Evolutionary conservation across 768 basidiomycete species (phyloP), one percentile per base, ranked within the genome.

Genomic region (Hericium rajendrae): DNA sequence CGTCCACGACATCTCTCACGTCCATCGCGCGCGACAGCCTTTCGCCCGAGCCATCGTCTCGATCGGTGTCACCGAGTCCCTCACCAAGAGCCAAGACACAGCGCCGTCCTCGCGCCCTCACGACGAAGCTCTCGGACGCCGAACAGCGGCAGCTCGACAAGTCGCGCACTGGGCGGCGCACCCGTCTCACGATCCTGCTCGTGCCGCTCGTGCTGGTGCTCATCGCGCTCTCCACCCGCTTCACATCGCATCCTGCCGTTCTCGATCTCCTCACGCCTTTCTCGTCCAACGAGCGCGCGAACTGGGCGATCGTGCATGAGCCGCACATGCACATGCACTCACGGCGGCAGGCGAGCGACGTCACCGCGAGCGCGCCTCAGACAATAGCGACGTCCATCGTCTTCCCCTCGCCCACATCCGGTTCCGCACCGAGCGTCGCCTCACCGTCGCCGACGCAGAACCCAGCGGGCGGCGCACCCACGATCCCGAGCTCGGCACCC

Each of bases 161-260:
- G 69, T 75, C 71, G 58, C 72, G 71, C 49, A 74, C 68, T 37
- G 76, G 73, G 46, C 74, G 79, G 22, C 69, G 74, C 53, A 72
- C 74, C 54, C 70, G 71, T 65, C 80, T 77, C 78, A 73, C 79
- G 1, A 75, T 83, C 55, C 55, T 87, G 43, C 60, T 83, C 38
- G 73, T 85, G 2, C 86, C 86, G 2, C 60, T 84, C 10, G 61
- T 73, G 6, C 74, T 89, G 52, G 65, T 85, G 40, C 55, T 83
- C 46, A 74, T 87, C 59, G 80, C 82, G 11, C 65, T 72, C 2
- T 78, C 75, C 12, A 78, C 79, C 15, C 79, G 73, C n/a, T 83
- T 75, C 67, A 46, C 77, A 57, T 67, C 76, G 10, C 82, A 78
- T 62, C 78, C 77, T 37, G 72, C 69, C 46, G 69, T 72, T 32